phyloP scores from a whole-genome alignment of 176 grass and related monocot genomes.

The Phoenix roebelenii region DNA sequence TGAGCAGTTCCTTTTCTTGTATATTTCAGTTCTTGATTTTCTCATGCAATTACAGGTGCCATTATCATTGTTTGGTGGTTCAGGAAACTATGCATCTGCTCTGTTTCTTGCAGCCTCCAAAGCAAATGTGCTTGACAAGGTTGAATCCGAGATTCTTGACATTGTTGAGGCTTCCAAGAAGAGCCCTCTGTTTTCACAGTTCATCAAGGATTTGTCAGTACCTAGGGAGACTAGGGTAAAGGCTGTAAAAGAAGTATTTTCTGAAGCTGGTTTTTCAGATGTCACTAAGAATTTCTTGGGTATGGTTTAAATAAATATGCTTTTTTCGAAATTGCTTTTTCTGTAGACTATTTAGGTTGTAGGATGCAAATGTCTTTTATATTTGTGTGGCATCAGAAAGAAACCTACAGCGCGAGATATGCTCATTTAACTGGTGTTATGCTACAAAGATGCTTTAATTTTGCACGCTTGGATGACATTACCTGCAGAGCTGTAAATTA shows the following conservation, averaged over 20 bases:
- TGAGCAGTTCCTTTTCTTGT: neutral
- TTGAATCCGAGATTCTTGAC: conserved; percentile 72
- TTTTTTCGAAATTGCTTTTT: too few relatives aligned
- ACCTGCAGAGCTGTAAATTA: too few relatives aligned
- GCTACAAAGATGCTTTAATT: too few relatives aligned
- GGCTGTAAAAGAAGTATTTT: conserved; percentile 62
- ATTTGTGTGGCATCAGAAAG: neutral
- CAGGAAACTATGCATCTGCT: conserved; percentile 89
- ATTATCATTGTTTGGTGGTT: conserved; percentile 60
- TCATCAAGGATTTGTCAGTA: conserved; percentile 72
- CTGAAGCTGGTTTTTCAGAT: conserved; percentile 73
- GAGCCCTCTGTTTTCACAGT: conserved; percentile 77
- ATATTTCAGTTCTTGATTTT: neutral
- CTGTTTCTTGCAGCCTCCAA: conserved; percentile 83
- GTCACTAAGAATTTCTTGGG: conserved; percentile 88
- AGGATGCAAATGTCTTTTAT: conserved; percentile 2
- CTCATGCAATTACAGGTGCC: conserved; percentile 40
- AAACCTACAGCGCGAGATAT: too few relatives aligned
- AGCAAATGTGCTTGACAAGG: conserved; percentile 59
- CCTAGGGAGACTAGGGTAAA: conserved; percentile 78
- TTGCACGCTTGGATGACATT: too few relatives aligned
- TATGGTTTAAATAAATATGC: conserved; percentile 11
- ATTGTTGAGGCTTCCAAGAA: conserved; percentile 71
- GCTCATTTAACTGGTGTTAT: too few relatives aligned
- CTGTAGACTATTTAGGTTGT: too few relatives aligned